These are phyloP conservation scores for Circinella minor DNA, from an alignment of 371 early-diverging fungal genomes.

Conservation along the genomic window DNA sequence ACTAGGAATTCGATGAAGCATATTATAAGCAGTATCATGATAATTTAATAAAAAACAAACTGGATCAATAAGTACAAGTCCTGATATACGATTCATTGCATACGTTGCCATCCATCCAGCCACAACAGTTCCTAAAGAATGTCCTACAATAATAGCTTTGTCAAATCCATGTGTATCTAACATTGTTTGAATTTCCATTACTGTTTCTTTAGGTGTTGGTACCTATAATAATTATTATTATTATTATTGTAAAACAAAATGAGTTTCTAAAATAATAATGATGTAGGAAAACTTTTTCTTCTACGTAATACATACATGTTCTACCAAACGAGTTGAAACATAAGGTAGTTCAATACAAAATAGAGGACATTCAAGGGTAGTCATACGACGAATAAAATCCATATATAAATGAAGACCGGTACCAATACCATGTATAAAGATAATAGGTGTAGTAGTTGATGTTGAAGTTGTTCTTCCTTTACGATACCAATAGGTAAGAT, in stretches of 20 bases:
- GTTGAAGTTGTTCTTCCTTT: neutral
- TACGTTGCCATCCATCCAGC: slow-evolving; percentile 50
- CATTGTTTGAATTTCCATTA: slow-evolving; percentile 58
- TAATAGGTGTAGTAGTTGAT: slow-evolving; percentile 48
- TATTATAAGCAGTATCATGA: slow-evolving; percentile 68
- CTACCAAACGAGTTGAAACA: slow-evolving; percentile 67
- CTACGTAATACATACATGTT: slow-evolving; percentile 30
- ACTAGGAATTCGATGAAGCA: slow-evolving; percentile 64
- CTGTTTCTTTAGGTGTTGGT: slow-evolving; percentile 61
- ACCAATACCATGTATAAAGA: slow-evolving; percentile 75
- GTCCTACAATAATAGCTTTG: slow-evolving; percentile 66
- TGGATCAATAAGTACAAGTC: slow-evolving; percentile 68
- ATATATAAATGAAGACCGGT: slow-evolving; percentile 62
- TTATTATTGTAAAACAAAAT: too few relatives aligned
- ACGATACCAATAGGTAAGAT: slow-evolving; percentile 38
- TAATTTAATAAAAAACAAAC: slow-evolving; percentile 71
- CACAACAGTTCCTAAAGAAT: slow-evolving; percentile 69
- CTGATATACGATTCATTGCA: slow-evolving; percentile 53
- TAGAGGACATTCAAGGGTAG: slow-evolving; percentile 52
- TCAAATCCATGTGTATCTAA: slow-evolving; percentile 49
- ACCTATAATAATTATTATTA: slow-evolving; percentile 1
- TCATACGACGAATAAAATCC: slow-evolving; percentile 54
- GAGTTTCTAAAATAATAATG: too few relatives aligned
- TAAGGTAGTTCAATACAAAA: slow-evolving; percentile 72
- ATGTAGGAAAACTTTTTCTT: too few relatives aligned